A percentile compares a stretch with the other conserved stretches of the same genome.
phyloP scores from a whole-genome alignment of 495 filamentous ascomycete genomes.

The Lasiosphaeria ovina region DNA sequence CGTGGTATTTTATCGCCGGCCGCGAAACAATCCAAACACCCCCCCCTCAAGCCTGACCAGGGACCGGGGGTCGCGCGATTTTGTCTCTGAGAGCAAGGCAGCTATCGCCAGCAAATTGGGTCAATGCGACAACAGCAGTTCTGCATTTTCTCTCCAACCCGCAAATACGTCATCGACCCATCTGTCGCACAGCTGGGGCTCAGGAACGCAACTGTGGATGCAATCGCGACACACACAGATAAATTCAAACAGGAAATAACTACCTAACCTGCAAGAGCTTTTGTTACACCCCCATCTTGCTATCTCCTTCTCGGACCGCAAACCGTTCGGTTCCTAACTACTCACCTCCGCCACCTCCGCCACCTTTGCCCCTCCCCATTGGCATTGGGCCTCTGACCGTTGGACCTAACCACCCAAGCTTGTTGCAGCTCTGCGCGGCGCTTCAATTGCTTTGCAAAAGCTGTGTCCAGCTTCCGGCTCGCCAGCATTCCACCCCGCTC shows the following conservation, averaged over 20 bases:
- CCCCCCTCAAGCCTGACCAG: background rate
- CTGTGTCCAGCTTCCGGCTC: background rate
- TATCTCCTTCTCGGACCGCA: background rate
- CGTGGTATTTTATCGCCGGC: background rate
- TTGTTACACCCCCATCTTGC: background rate
- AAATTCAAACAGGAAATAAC: conserved; percentile 5
- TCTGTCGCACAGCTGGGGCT: background rate
- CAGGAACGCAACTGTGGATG: conserved; percentile 4
- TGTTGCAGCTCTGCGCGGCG: background rate
- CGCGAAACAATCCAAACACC: background rate
- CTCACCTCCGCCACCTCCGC: background rate
- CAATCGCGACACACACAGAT: conserved; percentile 1
- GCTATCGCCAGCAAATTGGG: background rate
- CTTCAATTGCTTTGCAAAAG: background rate
- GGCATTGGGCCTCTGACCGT: background rate
- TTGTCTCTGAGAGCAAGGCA: background rate
- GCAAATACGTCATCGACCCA: conserved; percentile 20
- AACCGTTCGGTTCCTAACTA: background rate
- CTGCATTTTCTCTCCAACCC: conserved; percentile 4
- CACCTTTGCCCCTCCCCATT: background rate
- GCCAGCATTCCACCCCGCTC: conserved; percentile 2
- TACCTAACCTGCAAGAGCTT: background rate
- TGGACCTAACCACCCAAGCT: background rate
- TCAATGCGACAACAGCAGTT: no score
- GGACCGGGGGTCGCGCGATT: background rate